Conservation (phyloP, 495 filamentous ascomycete species). For the Aspergillus bertholletiae region DNA sequence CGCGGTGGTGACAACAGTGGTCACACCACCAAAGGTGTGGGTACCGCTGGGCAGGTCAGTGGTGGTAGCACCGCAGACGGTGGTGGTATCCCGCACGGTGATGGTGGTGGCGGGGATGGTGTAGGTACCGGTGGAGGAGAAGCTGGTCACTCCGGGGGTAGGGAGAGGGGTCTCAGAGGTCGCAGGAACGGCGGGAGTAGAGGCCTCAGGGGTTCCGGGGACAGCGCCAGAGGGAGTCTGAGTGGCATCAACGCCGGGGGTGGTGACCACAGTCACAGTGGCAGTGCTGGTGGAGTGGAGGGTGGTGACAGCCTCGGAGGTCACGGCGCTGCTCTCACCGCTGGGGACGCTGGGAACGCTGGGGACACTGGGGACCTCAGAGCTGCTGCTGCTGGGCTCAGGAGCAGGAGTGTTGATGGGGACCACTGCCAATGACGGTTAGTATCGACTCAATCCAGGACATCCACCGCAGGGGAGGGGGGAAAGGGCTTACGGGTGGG, state of each 20-base stretch:
- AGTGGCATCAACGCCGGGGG: slow-evolving; percentile 10
- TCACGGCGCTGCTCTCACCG: slow-evolving; percentile 21
- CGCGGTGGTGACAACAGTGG: slow-evolving; percentile 64
- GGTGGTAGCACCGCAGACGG: slow-evolving; percentile 61
- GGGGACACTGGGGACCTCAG: background rate
- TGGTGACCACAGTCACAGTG: slow-evolving; percentile 33
- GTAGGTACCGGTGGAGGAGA: slow-evolving; percentile 70
- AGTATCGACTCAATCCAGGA: background rate
- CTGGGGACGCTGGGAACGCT: slow-evolving; percentile 7
- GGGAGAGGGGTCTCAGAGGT: slow-evolving; percentile 47
- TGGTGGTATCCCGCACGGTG: slow-evolving; percentile 56
- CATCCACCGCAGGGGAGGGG: slow-evolving; percentile 1
- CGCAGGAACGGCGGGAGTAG: slow-evolving; percentile 1
- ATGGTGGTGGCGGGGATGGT: slow-evolving; percentile 77
- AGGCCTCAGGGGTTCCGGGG: background rate
- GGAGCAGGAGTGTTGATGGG: slow-evolving; percentile 22
- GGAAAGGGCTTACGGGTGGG: slow-evolving; percentile 59
- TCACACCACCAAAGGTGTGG: slow-evolving; percentile 73
- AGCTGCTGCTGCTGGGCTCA: slow-evolving; percentile 11
- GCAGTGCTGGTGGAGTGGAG: slow-evolving; percentile 37
- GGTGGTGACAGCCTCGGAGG: slow-evolving; percentile 21
- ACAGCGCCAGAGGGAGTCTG: slow-evolving; percentile 31
- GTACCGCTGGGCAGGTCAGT: slow-evolving; percentile 62
- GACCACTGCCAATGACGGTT: slow-evolving; percentile 17
- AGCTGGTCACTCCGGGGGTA: slow-evolving; percentile 62